Base-by-base conservation (phyloP, 225 moss, liverwort and hornwort genomes). In the Physcomitrium patens region DNA sequence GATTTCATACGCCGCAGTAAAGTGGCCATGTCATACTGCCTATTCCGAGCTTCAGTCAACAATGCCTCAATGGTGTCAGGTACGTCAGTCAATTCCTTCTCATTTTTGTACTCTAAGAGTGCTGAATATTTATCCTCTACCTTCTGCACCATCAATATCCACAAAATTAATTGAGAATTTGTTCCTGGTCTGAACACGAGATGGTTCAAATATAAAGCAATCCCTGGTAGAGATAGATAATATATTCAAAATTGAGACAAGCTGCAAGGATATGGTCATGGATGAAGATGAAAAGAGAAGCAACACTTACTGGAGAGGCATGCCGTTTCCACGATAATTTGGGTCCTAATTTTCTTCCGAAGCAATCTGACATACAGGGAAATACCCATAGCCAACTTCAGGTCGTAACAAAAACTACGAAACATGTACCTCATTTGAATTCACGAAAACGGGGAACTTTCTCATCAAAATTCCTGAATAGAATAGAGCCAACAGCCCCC, bases 331-430 rank as follows among this genome's bases (percentile, higher is more conserved):
- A 95, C 2, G 90, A 67, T 60, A 91, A 77, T 79, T 65, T 81
- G 4, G 91, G 97, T 46, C 97, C 94, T 37, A 99, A 86, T 85
- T 87, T 93, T 73, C 97, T 87, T 72, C 94, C 94, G 73, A 91
- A 87, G 84, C 97, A 99, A 84, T 89, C 97, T 99, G 93, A 8
- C 15, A 66, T 57, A 14, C 23, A 13, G 20, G 70, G 2, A 27
- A 8, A 54, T 18, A 45, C 4, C 0, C 62, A 20, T 8, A 0
- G 9, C 54, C 31, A 37, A 37, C 31, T 37, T 37, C 31, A 37
- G 31, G 31, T 37, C 31, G 4, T 37, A 37, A 67, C 18, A 50
- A 20, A 22, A 23, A 10, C 2, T 24, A 45, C 15, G 42, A 31
- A 37, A 18, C 5, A 18, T 11, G 1, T 37, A 37, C 31, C 2